Evolutionary conservation across 257 asterid species (phyloP).

Genomic region (Solanum ossicruentum): DNA sequence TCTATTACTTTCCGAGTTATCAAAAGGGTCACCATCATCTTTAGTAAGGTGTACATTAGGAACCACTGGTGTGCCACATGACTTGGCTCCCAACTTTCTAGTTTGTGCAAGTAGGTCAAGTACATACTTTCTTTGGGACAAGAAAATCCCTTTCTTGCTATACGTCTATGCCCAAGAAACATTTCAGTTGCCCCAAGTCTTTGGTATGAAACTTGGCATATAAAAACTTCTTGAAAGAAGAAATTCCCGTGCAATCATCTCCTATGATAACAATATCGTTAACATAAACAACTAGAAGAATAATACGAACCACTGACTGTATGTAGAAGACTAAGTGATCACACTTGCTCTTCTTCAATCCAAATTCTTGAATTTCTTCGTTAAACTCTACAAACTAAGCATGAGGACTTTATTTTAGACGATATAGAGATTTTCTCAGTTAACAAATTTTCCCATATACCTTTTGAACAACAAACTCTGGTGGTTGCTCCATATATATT

Average conservation of each 20-base stretch:
- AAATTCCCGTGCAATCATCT: neutral
- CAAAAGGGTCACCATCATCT: neutral
- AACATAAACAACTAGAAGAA: neutral
- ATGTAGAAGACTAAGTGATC: neutral
- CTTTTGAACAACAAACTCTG: no score
- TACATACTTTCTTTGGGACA: neutral
- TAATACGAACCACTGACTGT: neutral
- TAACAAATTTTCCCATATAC: no score
- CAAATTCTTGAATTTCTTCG: neutral
- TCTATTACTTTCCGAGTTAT: no score
- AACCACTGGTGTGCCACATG: neutral
- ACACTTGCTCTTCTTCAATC: neutral
- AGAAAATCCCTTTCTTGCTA: neutral
- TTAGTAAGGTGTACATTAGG: neutral
- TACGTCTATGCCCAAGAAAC: neutral
- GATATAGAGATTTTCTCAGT: no score
- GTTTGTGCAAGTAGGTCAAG: neutral
- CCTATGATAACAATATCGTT: neutral
- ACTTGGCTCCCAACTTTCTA: neutral
- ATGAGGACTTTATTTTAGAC: neutral
- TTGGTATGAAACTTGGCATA: neutral
- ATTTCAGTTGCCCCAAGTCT: neutral
- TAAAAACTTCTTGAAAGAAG: neutral
- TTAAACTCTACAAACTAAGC: neutral
- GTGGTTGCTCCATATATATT: no score